Base-by-base conservation (phyloP, 2,329 filamentous ascomycete genomes). In the Pleoardoris graminearum region DNA sequence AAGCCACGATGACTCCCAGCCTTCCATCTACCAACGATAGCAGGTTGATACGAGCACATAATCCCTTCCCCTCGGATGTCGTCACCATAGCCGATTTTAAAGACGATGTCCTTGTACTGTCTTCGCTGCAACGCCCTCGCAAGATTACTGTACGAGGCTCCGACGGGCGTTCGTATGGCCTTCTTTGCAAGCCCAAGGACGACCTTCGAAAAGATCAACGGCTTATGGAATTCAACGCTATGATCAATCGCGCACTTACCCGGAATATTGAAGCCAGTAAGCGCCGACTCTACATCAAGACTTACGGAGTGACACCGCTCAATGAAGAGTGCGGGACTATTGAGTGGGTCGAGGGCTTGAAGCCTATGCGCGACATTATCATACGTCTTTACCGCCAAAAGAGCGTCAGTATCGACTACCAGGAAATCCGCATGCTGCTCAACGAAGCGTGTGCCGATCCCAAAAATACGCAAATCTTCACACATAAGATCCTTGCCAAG, bases 271-370 rank as follows among this genome's bases (percentile, higher is more conserved):
- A 97, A 69, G 90, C 91, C 14, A 95, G 90, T 73, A 89, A 90
- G 70, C 85, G 94, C 14, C 89, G 94, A 59, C 82, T 99, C 50
- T 72, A 74, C 50, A 96, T 99, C 74, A 91, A 92, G 68, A 99
- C 94, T 0, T 99, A 99, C 65, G 91, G 91, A 6, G 95, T 99
- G 11, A 96, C 93, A 4, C 95, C 94, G 1, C 79, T 99, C 42
- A 97, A 96, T 70, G 95, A 99, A 75, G 93, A 97, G 75, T 97
- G 94, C 61, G 94, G 94, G 53, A 88, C 96, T 57, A 96, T 99
- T 62, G 94, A 99, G 76, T 99, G 94, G 94, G 91, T 99, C 25
- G 91, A 96, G 63, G 94, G 94, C 7, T 86, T 99, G 62, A 95
- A 93, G 71, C 95, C 94, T 2, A 83, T 97, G 68, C 86, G 95